Base-by-base conservation (phyloP, 1,284 basidiomycete species). In the Cryptococcus maquisensis region DNA sequence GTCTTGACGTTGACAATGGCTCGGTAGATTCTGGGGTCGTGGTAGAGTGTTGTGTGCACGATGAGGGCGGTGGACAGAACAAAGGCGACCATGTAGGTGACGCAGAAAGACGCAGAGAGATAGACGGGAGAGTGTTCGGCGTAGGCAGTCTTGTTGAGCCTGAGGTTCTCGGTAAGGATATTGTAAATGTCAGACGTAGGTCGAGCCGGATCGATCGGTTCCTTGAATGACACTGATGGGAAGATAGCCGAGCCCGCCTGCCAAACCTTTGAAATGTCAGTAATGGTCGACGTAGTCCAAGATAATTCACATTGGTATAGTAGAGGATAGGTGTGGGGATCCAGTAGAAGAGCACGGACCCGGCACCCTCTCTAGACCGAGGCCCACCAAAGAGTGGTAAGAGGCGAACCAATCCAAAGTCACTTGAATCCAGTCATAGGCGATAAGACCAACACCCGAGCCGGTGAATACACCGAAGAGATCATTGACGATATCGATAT, bases 381-480 rank as follows among this genome's bases (percentile, higher is more conserved):
- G 1, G 95, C 94, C 94, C 94, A 98, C 94, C 94, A 98, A 3
- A 96, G 95, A 20, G 86, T 83, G 81, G 93, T 88, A 54, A 98
- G 79, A 3, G 96, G 95, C 63, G 88, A 91, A 3, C 87, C 88
- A 59, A 93, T 86, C 85, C 86, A 97, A n/a, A 36, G 83, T 79
- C 62, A 98, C 90, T 74, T 95, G 86, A 10, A 85, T 81, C 95
- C 96, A 98, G 77, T 99, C 95, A 72, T 98, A 95, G 0, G 92
- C 94, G 55, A 98, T 60, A 55, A 95, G 62, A 55, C 88, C 86
- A 84, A 98, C 85, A 7, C 95, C 95, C 36, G 96, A 74, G 0
- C 95, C 94, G 0, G 84, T 83, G 46, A 77, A 78, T 3, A 90
- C 83, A 36, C 95, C 96, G 68, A 98, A 97, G 15, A 98, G 75